Evolutionary conservation across 129 eudicot species (phyloP).

Genomic region (Ambrosia trifida): DNA sequence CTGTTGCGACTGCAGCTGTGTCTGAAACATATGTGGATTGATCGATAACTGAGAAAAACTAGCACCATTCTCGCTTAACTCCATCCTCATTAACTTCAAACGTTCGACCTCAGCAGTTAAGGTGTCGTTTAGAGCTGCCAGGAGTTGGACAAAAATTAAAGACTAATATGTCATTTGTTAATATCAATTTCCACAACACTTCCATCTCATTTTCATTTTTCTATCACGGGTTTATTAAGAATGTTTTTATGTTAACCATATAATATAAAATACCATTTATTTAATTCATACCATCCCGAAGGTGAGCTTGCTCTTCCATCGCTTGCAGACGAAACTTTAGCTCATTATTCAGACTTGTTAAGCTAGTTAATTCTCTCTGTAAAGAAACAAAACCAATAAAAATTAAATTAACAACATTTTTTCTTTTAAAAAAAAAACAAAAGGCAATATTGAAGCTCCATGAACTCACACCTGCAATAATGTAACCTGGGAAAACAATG

Average conservation of each 20-base stretch:
- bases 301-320: conserved; percentile 91
- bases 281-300: conserved; percentile 76
- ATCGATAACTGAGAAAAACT: conserved; percentile 25
- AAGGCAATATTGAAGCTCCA: not conserved
- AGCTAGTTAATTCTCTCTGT: conserved; percentile 72
- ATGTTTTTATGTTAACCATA: not conserved
- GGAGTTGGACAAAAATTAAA: not conserved
- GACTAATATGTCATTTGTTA: not conserved
- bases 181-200: not conserved
- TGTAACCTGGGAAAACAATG: conserved; percentile 77
- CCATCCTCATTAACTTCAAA: conserved; percentile 26
- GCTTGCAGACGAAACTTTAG: conserved; percentile 88
- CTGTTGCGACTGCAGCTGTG: conserved; percentile 16
- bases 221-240: not conserved
- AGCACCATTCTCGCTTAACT: conserved; percentile 22
- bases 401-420: not conserved
- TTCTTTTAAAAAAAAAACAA: not conserved
- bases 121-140: conserved; percentile 32
- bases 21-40: conserved; percentile 27
- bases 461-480: conserved; percentile 58
- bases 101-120: conserved; percentile 25
- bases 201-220: not conserved
- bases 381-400: conserved; percentile 5
- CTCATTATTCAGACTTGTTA: conserved; percentile 70
- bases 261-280: not conserved